phyloP scores from a whole-genome alignment of 352 stramenopile genomes.

The Phytophthora ramorum region DNA sequence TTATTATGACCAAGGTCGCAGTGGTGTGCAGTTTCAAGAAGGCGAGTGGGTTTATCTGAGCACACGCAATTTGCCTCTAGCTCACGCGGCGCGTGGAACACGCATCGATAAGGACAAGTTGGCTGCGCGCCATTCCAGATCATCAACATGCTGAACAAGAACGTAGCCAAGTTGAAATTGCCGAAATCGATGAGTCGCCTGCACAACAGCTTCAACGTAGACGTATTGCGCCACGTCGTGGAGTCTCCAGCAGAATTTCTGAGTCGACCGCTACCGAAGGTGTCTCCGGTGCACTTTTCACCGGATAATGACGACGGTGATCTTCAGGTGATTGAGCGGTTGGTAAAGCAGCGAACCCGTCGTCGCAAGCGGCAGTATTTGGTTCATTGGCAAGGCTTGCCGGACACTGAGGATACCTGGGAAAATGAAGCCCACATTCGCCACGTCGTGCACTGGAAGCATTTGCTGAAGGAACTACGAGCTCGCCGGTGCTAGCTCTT shows the following conservation, averaged over 20 bases:
- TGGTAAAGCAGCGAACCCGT: neutral
- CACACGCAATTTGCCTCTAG: slow-evolving; percentile 7
- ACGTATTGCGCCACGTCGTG: slow-evolving; percentile 4
- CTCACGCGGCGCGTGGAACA: slow-evolving; percentile 1
- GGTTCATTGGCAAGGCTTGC: neutral
- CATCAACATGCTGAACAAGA: slow-evolving; percentile 4
- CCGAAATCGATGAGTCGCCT: neutral
- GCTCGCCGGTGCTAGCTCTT: no score
- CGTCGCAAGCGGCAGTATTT: neutral
- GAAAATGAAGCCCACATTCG: slow-evolving; percentile 1
- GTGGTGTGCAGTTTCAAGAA: neutral
- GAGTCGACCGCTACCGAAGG: slow-evolving; percentile 4
- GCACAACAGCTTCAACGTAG: slow-evolving; percentile 8
- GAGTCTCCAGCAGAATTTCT: slow-evolving; percentile 1
- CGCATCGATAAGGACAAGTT: slow-evolving; percentile 12
- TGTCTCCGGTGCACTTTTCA: slow-evolving; percentile 2
- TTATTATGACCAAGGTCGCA: neutral
- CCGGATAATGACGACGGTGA: slow-evolving; percentile 1
- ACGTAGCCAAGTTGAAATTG: neutral
- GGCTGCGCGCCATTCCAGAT: slow-evolving; percentile 4
- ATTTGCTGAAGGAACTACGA: no score
- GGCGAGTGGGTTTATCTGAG: slow-evolving; percentile 8
- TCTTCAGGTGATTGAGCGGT: neutral
- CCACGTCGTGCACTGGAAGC: slow-evolving; percentile 10
- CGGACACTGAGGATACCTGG: slow-evolving; percentile 3